These are phyloP conservation scores for Eimeria necatrix DNA, from an alignment of 169 alveolate species.

Conservation along the genomic window DNA sequence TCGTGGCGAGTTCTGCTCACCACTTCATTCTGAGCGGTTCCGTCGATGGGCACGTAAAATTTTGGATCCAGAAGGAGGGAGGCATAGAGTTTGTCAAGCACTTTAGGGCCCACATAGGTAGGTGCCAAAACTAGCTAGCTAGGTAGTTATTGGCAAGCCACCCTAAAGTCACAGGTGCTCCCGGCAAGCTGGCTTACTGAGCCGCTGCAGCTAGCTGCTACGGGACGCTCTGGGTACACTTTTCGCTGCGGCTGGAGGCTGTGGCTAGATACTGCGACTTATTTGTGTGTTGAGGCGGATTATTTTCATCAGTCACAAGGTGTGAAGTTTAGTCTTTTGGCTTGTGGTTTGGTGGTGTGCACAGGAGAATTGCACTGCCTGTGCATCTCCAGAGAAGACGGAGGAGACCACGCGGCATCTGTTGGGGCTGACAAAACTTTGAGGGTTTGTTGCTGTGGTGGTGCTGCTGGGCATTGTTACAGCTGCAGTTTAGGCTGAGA, in stretches of 20 bases:
- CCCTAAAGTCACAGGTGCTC: neutral
- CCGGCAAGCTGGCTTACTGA: neutral
- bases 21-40: constrained; percentile 96
- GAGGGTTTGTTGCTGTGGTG: constrained; percentile 82
- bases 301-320: neutral
- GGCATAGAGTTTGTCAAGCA: constrained; percentile 98
- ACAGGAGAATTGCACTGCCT: constrained; percentile 75
- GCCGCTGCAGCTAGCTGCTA: neutral
- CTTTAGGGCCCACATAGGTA: constrained; percentile 96
- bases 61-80: constrained; percentile 97
- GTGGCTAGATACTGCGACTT: neutral
- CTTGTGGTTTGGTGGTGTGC: neutral
- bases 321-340: neutral
- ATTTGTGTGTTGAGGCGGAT: neutral
- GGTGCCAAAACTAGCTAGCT: constrained; percentile 12
- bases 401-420: constrained; percentile 89
- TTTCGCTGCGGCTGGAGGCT: neutral
- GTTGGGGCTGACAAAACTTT: constrained; percentile 90
- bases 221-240: neutral
- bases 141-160: neutral
- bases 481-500: neutral
- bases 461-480: neutral
- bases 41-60: constrained; percentile 97
- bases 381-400: constrained; percentile 86
- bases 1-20: constrained; percentile 91